These are phyloP conservation scores for Arthrobotrys megalospora DNA, from an alignment of 2,329 filamentous ascomycete species.

Conservation along the genomic window DNA sequence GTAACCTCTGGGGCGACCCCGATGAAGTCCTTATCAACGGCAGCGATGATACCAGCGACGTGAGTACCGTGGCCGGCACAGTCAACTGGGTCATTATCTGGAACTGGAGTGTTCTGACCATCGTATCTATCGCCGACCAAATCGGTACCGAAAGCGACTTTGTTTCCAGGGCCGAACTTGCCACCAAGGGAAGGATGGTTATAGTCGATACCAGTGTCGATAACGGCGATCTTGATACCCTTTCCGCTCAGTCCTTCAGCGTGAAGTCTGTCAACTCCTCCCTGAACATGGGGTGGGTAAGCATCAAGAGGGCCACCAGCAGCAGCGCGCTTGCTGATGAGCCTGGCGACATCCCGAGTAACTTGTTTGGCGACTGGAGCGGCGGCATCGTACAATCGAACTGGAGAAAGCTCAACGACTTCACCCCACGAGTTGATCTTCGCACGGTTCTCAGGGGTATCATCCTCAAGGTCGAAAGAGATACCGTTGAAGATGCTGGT, in stretches of 20 bases:
- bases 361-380: conserved; percentile 47
- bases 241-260: conserved; percentile 47
- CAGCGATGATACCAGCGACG: conserved; percentile 63
- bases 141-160: conserved; percentile 62
- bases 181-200: conserved; percentile 63
- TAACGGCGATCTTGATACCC: conserved; percentile 57
- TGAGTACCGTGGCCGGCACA: conserved; percentile 64
- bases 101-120: conserved; percentile 54
- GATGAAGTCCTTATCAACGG: conserved; percentile 62
- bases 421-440: conserved; percentile 58
- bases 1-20: conserved; percentile 66
- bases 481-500: conserved; percentile 59
- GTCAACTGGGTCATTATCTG: conserved; percentile 62
- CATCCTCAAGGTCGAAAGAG: conserved; percentile 59
- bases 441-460: conserved; percentile 55
- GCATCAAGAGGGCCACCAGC: conserved; percentile 12
- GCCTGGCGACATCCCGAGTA: conserved; percentile 41
- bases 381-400: conserved; percentile 45
- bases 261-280: conserved; percentile 53
- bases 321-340: conserved; percentile 26
- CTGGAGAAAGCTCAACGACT: conserved; percentile 56
- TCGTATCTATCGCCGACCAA: conserved; percentile 62
- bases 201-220: conserved; percentile 64
- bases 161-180: conserved; percentile 62
- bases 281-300: conserved; percentile 57